Evolutionary conservation across 2,329 filamentous ascomycete genomes (phyloP).

Genomic region (Venturia pyrina): DNA sequence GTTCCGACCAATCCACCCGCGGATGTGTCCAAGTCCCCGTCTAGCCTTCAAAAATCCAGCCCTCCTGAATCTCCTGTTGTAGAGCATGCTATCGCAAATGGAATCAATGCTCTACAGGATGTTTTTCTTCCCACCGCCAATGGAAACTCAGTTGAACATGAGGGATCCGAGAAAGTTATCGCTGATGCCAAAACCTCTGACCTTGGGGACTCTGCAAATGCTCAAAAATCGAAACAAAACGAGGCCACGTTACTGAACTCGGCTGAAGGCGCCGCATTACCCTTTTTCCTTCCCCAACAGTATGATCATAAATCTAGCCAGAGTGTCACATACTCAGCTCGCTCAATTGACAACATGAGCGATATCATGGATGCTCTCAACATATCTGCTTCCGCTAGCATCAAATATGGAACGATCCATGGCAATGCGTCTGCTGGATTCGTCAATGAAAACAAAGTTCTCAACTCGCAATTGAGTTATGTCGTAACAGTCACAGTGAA

Average conservation of each 20-base stretch:
- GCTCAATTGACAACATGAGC: conserved; percentile 25
- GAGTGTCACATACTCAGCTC: conserved; percentile 23
- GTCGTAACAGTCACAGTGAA: conserved; percentile 22
- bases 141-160: background rate
- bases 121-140: background rate
- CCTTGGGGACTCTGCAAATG: background rate
- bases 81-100: conserved; percentile 1
- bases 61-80: background rate
- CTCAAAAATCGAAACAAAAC: background rate
- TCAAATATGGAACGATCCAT: conserved; percentile 29
- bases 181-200: background rate
- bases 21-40: background rate
- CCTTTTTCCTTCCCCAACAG: conserved; percentile 9
- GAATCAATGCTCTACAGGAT: background rate
- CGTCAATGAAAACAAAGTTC: conserved; percentile 23
- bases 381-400: conserved; percentile 28
- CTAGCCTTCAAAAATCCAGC: background rate
- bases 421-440: conserved; percentile 17
- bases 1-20: background rate
- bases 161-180: background rate
- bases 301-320: conserved; percentile 19
- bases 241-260: background rate
- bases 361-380: conserved; percentile 31
- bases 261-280: background rate
- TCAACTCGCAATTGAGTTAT: conserved; percentile 23